Conservation (phyloP, 1,284 basidiomycete genomes). For the Melampsora occidentalis region DNA sequence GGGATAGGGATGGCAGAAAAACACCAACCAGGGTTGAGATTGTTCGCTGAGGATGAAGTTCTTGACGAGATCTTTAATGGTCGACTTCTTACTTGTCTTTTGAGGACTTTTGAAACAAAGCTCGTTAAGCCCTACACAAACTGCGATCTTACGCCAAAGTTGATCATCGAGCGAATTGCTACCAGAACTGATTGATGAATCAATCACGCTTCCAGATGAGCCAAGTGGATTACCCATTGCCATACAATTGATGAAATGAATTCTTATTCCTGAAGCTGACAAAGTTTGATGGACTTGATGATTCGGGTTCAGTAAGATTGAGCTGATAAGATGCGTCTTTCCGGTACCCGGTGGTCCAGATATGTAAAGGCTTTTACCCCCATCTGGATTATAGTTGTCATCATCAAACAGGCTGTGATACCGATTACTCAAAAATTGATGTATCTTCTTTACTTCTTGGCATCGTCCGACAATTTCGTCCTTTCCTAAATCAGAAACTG, state of each 20-base stretch:
- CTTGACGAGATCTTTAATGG: slow-evolving; percentile 21
- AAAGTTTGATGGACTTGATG: slow-evolving; percentile 26
- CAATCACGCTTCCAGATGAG: slow-evolving; percentile 46
- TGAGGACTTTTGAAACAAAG: not conserved
- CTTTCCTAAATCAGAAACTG: slow-evolving; percentile 1
- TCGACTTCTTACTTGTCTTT: slow-evolving; percentile 9
- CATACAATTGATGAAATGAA: slow-evolving; percentile 55
- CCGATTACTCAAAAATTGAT: slow-evolving; percentile 23
- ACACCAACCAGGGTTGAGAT: slow-evolving; percentile 9
- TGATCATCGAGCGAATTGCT: slow-evolving; percentile 30
- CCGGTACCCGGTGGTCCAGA: slow-evolving; percentile 57
- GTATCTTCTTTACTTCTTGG: slow-evolving; percentile 16
- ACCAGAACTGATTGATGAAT: not conserved
- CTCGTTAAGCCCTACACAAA: slow-evolving; percentile 11
- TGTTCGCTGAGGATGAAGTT: slow-evolving; percentile 17
- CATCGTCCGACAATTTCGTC: slow-evolving; percentile 29
- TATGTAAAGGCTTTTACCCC: slow-evolving; percentile 52
- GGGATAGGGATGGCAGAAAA: slow-evolving; percentile 12
- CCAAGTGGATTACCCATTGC: slow-evolving; percentile 48
- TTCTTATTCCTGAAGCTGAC: slow-evolving; percentile 43
- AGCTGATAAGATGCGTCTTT: slow-evolving; percentile 55
- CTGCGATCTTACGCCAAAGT: slow-evolving; percentile 28
- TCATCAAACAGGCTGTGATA: slow-evolving; percentile 5
- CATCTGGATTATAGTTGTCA: not conserved
- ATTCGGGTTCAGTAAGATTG: slow-evolving; percentile 51